A percentile compares a stretch with the other conserved stretches of the same genome.
These are phyloP conservation scores for Penicillium egyptiacum DNA, from an alignment of 495 filamentous ascomycete species.

Conservation along the genomic window DNA sequence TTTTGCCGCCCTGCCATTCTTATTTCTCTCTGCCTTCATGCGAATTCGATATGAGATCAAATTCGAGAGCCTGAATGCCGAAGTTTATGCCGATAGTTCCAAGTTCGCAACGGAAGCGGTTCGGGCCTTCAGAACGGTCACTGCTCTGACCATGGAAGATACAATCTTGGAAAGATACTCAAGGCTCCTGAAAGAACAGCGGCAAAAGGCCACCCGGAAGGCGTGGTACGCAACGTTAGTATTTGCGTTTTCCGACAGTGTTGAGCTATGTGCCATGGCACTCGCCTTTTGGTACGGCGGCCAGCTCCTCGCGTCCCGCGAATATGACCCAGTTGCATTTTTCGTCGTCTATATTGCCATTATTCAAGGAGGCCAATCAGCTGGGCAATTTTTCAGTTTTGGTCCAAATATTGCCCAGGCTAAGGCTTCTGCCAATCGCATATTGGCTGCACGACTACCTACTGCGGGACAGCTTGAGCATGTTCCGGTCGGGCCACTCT, in stretches of 20 bases:
- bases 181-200: constrained; percentile 50
- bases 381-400: constrained; percentile 54
- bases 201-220: constrained; percentile 50
- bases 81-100: constrained; percentile 54
- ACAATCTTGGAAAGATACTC: constrained; percentile 49
- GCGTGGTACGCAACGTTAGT: constrained; percentile 45
- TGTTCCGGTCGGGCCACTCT: too few relatives aligned
- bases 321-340: constrained; percentile 53
- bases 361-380: constrained; percentile 56
- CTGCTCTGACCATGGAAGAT: constrained; percentile 53
- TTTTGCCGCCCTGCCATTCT: constrained; percentile 53
- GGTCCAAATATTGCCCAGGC: constrained; percentile 56
- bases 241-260: constrained; percentile 40
- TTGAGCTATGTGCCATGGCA: constrained; percentile 54
- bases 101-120: constrained; percentile 60
- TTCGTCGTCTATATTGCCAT: constrained; percentile 61
- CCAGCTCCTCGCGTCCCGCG: constrained; percentile 49
- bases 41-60: constrained; percentile 50
- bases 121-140: constrained; percentile 57
- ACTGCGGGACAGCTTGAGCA: not conserved
- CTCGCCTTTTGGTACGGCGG: constrained; percentile 63
- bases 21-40: constrained; percentile 56
- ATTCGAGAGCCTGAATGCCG: constrained; percentile 57
- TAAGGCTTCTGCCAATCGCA: constrained; percentile 54
- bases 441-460: constrained; percentile 20